Percentiles rank a stretch among this genome's conserved stretches.
phyloP scores from a whole-genome alignment of 1,284 basidiomycete species.

The Ceratobasidium sp. region DNA sequence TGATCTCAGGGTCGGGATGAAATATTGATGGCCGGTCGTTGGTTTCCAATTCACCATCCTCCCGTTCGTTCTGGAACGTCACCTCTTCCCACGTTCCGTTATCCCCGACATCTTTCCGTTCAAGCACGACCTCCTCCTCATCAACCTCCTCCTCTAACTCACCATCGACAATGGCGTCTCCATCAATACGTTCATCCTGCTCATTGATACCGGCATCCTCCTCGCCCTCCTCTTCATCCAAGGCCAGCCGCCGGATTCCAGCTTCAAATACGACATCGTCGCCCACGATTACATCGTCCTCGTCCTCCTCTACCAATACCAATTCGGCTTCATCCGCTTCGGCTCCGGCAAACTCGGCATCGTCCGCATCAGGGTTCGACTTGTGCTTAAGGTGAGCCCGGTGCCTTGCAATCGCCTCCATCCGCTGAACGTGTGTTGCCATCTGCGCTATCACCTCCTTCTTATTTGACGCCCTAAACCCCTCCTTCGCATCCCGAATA shows the following conservation, averaged over 20 bases:
- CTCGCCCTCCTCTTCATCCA: not conserved
- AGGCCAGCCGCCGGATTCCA: not conserved
- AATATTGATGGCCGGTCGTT: not conserved
- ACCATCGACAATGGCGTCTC: not conserved
- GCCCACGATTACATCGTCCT: not conserved
- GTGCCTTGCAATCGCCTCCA: slow-evolving; percentile 37
- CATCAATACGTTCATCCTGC: not conserved
- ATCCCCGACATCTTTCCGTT: not conserved
- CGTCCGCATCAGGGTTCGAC: not conserved
- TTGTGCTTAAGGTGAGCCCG: slow-evolving; percentile 3
- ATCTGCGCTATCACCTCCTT: slow-evolving; percentile 34
- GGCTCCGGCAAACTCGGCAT: not conserved
- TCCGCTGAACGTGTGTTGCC: slow-evolving; percentile 13
- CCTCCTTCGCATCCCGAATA: slow-evolving; percentile 42
- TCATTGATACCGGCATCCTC: not conserved
- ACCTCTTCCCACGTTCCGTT: slow-evolving; percentile 5
- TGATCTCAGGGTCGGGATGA: not conserved
- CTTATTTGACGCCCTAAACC: slow-evolving; percentile 39
- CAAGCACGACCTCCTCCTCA: not conserved
- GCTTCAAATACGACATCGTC: not conserved
- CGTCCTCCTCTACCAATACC: not conserved
- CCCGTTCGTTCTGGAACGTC: not conserved
- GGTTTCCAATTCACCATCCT: too few species aligned
- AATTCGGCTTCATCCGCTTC: not conserved
- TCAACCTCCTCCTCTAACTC: not conserved